A percentile compares a stretch with the other conserved stretches of the same genome.
phyloP scores from a whole-genome alignment of 805 yeast genomes.

The Candida ipomoeae region DNA sequence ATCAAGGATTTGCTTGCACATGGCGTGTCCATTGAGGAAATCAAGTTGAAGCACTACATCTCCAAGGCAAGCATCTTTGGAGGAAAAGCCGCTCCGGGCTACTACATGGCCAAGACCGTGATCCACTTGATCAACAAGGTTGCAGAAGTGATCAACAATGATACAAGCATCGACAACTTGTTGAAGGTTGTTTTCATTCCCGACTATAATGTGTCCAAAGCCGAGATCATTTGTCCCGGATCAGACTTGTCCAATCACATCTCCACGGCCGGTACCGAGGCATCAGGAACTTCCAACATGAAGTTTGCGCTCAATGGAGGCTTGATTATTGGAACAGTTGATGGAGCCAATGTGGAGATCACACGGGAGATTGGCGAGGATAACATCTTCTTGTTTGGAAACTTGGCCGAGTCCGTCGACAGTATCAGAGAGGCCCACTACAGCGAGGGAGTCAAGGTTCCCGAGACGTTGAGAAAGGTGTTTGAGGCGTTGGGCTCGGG shows the following conservation, averaged over 20 bases:
- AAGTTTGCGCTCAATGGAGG: slow-evolving; percentile 94
- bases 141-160: slow-evolving; percentile 74
- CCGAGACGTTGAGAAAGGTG: slow-evolving; percentile 58
- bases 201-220: slow-evolving; percentile 91
- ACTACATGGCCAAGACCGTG: slow-evolving; percentile 88
- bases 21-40: slow-evolving; percentile 36
- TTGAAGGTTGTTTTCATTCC: slow-evolving; percentile 86
- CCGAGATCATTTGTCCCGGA: slow-evolving; percentile 86
- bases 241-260: slow-evolving; percentile 90
- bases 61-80: slow-evolving; percentile 84
- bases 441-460: slow-evolving; percentile 54
- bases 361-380: slow-evolving; percentile 93
- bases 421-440: slow-evolving; percentile 74
- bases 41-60: slow-evolving; percentile 58
- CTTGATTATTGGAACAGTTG: slow-evolving; percentile 89
- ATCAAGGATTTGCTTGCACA: slow-evolving; percentile 65
- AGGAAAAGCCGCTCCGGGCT: slow-evolving; percentile 98
- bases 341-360: slow-evolving; percentile 94
- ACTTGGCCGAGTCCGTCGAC: slow-evolving; percentile 84
- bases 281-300: slow-evolving; percentile 95
- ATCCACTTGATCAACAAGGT: slow-evolving; percentile 83
- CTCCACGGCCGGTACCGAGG: slow-evolving; percentile 96
- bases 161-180: slow-evolving; percentile 65
- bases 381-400: slow-evolving; percentile 87
- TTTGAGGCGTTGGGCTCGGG: slow-evolving; percentile 66